Base-by-base conservation (phyloP, 495 filamentous ascomycete genomes). In the Cudoniella acicularis region DNA sequence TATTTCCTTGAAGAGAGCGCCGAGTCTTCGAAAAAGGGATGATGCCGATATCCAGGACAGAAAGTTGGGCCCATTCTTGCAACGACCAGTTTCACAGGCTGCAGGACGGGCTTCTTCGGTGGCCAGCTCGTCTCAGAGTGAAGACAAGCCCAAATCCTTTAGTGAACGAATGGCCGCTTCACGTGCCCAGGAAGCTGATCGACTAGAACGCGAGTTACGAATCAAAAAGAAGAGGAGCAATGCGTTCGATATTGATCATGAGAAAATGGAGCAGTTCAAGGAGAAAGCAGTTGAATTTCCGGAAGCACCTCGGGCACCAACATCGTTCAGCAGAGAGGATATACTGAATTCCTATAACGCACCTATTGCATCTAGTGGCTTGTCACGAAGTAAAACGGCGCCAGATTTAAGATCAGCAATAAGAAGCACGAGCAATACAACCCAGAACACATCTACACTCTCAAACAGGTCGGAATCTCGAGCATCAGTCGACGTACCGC, bases 101-200 rank as follows among this genome's bases (percentile, higher is more conserved):
- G 47, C 54, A 26, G 54, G 57, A 22, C 59, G 57, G 41, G 40
- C 53, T 10, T 59, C 63, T 30, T 63, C 54, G 46, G 30, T 46
- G 6, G 49, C 67, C 10, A 56, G 56, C 52, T 10, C 30, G 69
- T 67, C 24, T 62, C 64, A 23, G 60, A 62, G 61, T 49, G 56
- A 67, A 40, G 70, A 76, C 6, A 74, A 78, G 48, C 79, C 81
- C 1, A 84, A 88, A 68, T 89, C 83, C 25, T 98, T 97, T 67
- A 96, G 89, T 62, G 91, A 98, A 69, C 78, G 91, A 22, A 83
- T 98, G 59, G 88, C 90, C 0, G 85, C 90, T 41, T 80, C 81
- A 42, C 72, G 83, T 56, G 70, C 71, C 1, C 81, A 88, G 45
- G 82, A 84, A 56, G 69, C 77, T 13, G 75, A 73, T 23, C 79